Percentiles rank a stretch among this genome's conserved stretches.
These are phyloP conservation scores for Jasminum sambac DNA, from an alignment of 257 asterid genomes.

Conservation along the genomic window DNA sequence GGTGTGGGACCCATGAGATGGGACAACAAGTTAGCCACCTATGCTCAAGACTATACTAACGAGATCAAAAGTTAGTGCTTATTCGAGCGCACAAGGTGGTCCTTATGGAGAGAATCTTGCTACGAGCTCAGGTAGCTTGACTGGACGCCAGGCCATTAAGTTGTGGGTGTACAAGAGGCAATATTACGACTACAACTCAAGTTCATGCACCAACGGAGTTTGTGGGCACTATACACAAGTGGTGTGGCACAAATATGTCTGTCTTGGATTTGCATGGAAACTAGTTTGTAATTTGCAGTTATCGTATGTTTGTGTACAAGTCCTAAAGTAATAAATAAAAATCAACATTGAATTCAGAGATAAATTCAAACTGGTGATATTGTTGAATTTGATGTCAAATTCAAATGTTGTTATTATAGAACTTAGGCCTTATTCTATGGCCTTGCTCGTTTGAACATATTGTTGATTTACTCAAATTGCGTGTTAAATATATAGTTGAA, in stretches of 20 bases:
- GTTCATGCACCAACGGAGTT: neutral
- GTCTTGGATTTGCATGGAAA: constrained; percentile 16
- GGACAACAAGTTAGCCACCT: constrained; percentile 3
- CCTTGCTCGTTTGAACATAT: too few relatives aligned
- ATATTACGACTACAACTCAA: neutral
- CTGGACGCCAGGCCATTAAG: neutral
- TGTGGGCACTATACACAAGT: constrained; percentile 25
- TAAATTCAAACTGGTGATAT: too few relatives aligned
- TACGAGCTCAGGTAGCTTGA: neutral
- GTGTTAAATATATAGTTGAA: too few relatives aligned
- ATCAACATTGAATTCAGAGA: too few relatives aligned
- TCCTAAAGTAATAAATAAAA: too few relatives aligned
- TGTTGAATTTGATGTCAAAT: too few relatives aligned
- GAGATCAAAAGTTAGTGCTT: neutral
- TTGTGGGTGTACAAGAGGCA: constrained; percentile 8
- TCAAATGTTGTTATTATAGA: too few relatives aligned
- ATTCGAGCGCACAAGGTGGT: constrained; percentile 11
- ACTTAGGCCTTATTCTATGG: too few relatives aligned
- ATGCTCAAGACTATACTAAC: neutral
- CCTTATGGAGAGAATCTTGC: constrained; percentile 18
- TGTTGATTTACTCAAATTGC: too few relatives aligned
- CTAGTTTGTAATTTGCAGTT: constrained; percentile 7
- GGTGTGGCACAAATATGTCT: constrained; percentile 10
- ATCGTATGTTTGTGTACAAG: too few relatives aligned
- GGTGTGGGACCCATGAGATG: constrained; percentile 2